Conservation (phyloP, 2,329 filamentous ascomycete genomes). For the Apiospora saccharicola region DNA sequence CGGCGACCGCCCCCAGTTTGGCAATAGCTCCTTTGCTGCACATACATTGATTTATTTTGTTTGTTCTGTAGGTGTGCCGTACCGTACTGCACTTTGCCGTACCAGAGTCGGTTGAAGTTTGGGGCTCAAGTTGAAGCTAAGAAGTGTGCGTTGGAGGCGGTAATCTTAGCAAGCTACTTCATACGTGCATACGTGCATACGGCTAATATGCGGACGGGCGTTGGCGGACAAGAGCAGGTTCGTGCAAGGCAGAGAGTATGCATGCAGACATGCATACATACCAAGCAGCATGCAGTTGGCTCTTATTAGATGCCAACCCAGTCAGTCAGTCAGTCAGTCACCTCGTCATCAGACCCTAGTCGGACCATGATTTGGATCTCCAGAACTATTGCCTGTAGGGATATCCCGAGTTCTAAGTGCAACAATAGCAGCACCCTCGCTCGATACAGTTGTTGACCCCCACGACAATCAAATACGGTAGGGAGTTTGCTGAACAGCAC, state of each 20-base stretch:
- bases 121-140: background rate
- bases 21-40: background rate
- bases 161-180: background rate
- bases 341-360: background rate
- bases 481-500: background rate
- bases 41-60: background rate
- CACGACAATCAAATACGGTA: background rate
- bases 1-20: background rate
- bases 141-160: background rate
- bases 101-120: slow-evolving; percentile 3
- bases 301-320: background rate
- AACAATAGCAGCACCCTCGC: background rate
- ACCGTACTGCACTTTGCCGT: background rate
- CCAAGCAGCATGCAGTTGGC: slow-evolving; percentile 3
- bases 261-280: background rate
- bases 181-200: background rate
- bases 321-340: background rate
- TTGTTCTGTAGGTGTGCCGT: slow-evolving; percentile 10
- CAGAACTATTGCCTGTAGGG: slow-evolving; percentile 20
- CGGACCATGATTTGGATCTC: slow-evolving; percentile 5
- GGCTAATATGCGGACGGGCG: background rate
- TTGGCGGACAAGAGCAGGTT: background rate
- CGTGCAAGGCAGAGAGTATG: background rate
- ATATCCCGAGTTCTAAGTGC: background rate
- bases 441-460: background rate